These are phyloP conservation scores for Amoebophrya sp. DNA, from an alignment of 169 alveolate genomes.

Conservation along the genomic window DNA sequence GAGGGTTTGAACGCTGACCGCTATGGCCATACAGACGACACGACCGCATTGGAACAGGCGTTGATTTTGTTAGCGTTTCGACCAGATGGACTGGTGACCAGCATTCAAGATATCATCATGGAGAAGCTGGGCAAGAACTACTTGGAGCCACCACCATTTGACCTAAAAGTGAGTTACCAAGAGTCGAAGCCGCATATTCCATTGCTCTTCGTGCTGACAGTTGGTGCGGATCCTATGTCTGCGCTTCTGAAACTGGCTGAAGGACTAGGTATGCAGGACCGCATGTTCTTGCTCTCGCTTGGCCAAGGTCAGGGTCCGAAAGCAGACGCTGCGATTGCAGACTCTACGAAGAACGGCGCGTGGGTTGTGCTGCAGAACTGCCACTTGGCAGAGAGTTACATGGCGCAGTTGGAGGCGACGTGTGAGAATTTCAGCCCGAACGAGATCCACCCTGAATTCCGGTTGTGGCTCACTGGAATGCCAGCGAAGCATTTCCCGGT, in stretches of 20 bases:
- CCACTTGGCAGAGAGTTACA: constrained; percentile 81
- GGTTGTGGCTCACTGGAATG: constrained; percentile 69
- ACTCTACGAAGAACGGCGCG: constrained; percentile 70
- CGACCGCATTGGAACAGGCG: constrained; percentile 60
- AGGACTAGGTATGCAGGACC: constrained; percentile 51
- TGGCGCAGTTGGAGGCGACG: constrained; percentile 76
- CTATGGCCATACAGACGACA: background rate
- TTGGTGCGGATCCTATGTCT: constrained; percentile 83
- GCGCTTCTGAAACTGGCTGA: constrained; percentile 65
- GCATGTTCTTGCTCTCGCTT: constrained; percentile 40
- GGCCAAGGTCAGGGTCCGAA: constrained; percentile 56
- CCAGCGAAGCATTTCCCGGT: constrained; percentile 67
- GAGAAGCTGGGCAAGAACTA: constrained; percentile 61
- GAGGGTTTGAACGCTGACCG: background rate
- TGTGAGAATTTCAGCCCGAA: constrained; percentile 60
- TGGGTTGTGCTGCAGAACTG: constrained; percentile 86
- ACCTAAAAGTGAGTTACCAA: constrained; percentile 66
- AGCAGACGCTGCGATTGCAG: constrained; percentile 61
- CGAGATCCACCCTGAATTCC: constrained; percentile 44
- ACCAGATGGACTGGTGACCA: constrained; percentile 70
- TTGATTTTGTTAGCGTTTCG: constrained; percentile 72
- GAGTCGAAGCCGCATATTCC: constrained; percentile 73
- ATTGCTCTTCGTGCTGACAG: constrained; percentile 66
- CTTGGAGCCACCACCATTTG: constrained; percentile 60
- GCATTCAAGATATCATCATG: constrained; percentile 66